phyloP scores from a whole-genome alignment of 2,329 filamentous ascomycete genomes.

The Microdochium trichocladiopsis region DNA sequence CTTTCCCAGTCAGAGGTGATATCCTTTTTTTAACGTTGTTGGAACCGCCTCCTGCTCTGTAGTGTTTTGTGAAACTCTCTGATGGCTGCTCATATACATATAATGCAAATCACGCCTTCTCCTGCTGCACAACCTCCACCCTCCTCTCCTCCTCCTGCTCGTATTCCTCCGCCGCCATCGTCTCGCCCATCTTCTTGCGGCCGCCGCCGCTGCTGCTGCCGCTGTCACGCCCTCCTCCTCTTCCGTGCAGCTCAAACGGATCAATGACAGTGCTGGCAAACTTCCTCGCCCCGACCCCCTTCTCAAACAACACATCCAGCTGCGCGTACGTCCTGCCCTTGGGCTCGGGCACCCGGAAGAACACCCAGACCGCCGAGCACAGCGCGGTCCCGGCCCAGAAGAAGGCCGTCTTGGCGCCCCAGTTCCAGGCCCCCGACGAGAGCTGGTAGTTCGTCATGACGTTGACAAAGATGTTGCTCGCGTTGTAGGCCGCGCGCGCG shows the following conservation, averaged over 20 bases:
- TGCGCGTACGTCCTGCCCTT: slow-evolving; percentile 39
- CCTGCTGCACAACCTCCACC: too few species aligned
- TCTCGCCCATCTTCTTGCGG: too few species aligned
- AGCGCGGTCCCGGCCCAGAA: slow-evolving; percentile 42
- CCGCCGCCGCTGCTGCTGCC: too few species aligned
- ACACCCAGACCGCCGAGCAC: slow-evolving; percentile 40
- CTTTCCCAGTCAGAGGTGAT: too few species aligned
- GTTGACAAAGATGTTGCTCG: slow-evolving; percentile 42
- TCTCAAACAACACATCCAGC: slow-evolving; percentile 33
- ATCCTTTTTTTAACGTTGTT: too few species aligned
- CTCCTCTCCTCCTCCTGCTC: too few species aligned
- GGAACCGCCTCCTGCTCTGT: too few species aligned
- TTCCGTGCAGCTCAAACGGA: slow-evolving; percentile 22
- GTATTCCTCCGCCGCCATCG: too few species aligned
- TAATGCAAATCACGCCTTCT: too few species aligned
- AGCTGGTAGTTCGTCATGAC: slow-evolving; percentile 42
- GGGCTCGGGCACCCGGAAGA: slow-evolving; percentile 45
- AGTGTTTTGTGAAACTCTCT: too few species aligned
- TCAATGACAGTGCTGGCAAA: slow-evolving; percentile 30
- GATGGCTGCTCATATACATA: too few species aligned
- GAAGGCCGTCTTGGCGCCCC: slow-evolving; percentile 38
- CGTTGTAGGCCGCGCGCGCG: slow-evolving; percentile 38
- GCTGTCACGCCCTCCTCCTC: slow-evolving; percentile 1
- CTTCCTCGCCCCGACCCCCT: slow-evolving; percentile 27
- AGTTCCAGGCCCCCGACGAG: slow-evolving; percentile 36